Conservation (phyloP, 2,329 filamentous ascomycete species). For the Sporothrix phasma region DNA sequence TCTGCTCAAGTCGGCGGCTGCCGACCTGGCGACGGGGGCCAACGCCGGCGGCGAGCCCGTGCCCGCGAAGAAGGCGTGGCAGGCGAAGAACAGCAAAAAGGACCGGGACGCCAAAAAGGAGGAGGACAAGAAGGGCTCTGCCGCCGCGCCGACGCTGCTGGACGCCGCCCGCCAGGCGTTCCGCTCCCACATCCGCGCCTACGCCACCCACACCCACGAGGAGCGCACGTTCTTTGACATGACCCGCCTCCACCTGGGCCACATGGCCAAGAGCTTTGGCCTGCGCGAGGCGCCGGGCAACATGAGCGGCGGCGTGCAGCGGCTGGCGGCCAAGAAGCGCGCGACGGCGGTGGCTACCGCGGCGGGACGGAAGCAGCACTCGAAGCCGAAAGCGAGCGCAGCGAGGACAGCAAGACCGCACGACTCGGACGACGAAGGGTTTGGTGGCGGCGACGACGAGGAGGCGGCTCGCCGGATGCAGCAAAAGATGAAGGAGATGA, state of each 20-base stretch:
- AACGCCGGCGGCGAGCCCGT: slow-evolving; percentile 11
- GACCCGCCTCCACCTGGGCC: slow-evolving; percentile 79
- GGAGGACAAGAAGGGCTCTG: not conserved
- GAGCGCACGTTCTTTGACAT: slow-evolving; percentile 88
- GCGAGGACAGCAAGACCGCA: not conserved
- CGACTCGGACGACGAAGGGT: slow-evolving; percentile 28
- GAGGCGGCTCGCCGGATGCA: slow-evolving; percentile 49
- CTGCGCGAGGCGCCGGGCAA: slow-evolving; percentile 79
- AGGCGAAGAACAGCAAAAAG: slow-evolving; percentile 10
- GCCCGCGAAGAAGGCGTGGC: slow-evolving; percentile 25
- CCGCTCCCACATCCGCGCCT: slow-evolving; percentile 86
- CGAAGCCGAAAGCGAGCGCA: not conserved
- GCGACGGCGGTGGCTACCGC: slow-evolving; percentile 15
- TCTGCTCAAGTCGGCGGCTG: slow-evolving; percentile 29
- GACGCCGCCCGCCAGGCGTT: slow-evolving; percentile 78
- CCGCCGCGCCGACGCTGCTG: slow-evolving; percentile 40
- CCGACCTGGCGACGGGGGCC: not conserved
- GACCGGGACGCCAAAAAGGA: not conserved
- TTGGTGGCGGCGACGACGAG: slow-evolving; percentile 39
- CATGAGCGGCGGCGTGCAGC: slow-evolving; percentile 54
- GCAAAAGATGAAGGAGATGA: slow-evolving; percentile 23
- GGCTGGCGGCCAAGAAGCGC: slow-evolving; percentile 27
- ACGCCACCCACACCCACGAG: slow-evolving; percentile 81
- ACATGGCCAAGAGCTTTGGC: slow-evolving; percentile 88
- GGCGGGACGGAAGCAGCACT: slow-evolving; percentile 9